These are phyloP conservation scores for Sindora glabra DNA, from an alignment of 306 rosid genomes.

Conservation along the genomic window DNA sequence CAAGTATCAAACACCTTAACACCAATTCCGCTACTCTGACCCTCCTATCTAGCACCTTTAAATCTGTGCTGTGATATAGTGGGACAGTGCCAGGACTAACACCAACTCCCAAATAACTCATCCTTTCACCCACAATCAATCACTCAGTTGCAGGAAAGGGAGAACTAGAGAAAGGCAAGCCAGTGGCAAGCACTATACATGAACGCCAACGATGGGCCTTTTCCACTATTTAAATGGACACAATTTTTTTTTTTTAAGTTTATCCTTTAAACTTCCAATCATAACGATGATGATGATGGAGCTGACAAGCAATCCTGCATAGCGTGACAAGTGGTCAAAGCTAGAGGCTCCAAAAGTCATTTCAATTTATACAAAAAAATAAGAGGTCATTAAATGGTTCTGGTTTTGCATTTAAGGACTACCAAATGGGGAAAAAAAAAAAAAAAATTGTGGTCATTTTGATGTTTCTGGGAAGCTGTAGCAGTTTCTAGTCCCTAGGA, in stretches of 20 bases:
- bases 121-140: constrained; percentile 13
- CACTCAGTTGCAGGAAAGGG: neutral
- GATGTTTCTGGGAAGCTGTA: constrained; percentile 27
- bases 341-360: constrained; percentile 20
- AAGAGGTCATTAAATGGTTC: constrained; percentile 30
- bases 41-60: constrained; percentile 45
- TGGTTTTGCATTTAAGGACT: constrained; percentile 33
- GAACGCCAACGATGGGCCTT: neutral
- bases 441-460: constrained; percentile 14
- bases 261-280: neutral
- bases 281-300: constrained; percentile 18
- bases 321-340: constrained; percentile 47
- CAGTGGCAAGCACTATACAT: neutral
- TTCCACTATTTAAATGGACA: constrained; percentile 21
- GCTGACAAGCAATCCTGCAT: constrained; percentile 8
- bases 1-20: constrained; percentile 54
- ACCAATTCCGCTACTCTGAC: constrained; percentile 63
- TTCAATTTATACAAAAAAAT: neutral
- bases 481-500: constrained; percentile 36
- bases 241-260: too few species aligned
- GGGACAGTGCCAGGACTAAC: constrained; percentile 80
- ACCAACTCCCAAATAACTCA: constrained; percentile 75
- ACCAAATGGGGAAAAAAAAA: constrained; percentile 2
- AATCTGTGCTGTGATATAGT: constrained; percentile 40
- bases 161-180: neutral